phyloP scores from a whole-genome alignment of 2,329 filamentous ascomycete genomes.

The Gremmenia infestans region DNA sequence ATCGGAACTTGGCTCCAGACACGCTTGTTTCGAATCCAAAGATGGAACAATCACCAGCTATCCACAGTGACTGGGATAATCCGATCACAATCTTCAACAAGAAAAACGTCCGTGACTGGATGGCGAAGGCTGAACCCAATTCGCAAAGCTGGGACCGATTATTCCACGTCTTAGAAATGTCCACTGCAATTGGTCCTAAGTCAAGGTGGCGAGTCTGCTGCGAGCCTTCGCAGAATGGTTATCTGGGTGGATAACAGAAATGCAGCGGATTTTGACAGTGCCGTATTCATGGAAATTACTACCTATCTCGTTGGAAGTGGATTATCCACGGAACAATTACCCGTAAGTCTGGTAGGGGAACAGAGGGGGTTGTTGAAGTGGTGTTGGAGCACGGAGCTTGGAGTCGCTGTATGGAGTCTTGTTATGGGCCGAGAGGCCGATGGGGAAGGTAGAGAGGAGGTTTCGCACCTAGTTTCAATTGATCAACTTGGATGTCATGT shows the following conservation, averaged over 20 bases:
- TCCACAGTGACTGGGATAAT: conserved; percentile 37
- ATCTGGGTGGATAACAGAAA: conserved; percentile 39
- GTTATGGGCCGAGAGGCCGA: background rate
- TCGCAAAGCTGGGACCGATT: conserved; percentile 42
- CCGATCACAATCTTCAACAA: conserved; percentile 24
- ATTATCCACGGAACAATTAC: background rate
- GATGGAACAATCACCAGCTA: conserved; percentile 37
- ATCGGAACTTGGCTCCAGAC: conserved; percentile 23
- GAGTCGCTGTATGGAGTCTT: background rate
- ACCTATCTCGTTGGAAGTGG: conserved; percentile 3
- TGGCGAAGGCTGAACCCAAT: conserved; percentile 10
- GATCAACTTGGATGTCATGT: too few relatives aligned
- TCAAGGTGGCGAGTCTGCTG: conserved; percentile 33
- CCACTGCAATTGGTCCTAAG: conserved; percentile 46
- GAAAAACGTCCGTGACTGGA: conserved; percentile 21
- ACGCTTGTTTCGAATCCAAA: conserved; percentile 10
- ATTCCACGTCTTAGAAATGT: conserved; percentile 48
- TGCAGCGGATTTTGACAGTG: conserved; percentile 40
- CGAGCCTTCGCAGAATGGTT: conserved; percentile 32
- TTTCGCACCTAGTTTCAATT: too few relatives aligned
- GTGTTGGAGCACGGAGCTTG: too few relatives aligned
- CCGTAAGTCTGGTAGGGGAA: too few relatives aligned
- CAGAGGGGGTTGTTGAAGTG: too few relatives aligned
- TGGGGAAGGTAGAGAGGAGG: too few relatives aligned
- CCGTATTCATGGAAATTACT: conserved; percentile 40